Base-by-base conservation (phyloP, 345 rosid genomes). In the Eucalyptus guilfoylei region DNA sequence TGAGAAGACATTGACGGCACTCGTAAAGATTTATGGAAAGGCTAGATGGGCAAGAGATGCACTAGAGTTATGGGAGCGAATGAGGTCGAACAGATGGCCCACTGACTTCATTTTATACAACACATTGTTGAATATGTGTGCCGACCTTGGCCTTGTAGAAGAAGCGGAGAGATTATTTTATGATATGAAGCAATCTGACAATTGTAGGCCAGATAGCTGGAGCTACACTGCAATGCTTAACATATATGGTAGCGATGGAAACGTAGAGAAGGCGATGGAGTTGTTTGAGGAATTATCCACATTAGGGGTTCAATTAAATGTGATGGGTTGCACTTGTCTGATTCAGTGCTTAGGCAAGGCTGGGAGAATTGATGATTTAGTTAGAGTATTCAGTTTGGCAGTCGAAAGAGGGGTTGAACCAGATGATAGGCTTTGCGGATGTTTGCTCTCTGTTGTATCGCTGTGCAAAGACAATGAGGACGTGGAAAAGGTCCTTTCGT, bases 21-120 rank as follows among this genome's bases (percentile, higher is more conserved):
- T 97, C 44, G 92, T 94, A 32, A 97, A 96, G 96, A 91, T 97
- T 87, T 97, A 97, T 32, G 99, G 99, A 28, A 96, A 95, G 91
- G 99, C 97, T 30, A 94, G 98, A 94, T 97, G 99, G 99, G 96
- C 93, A 11, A 96, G 94, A 87, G 98, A 96, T 89, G 98, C 98
- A 37, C 91, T 96, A 90, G 93, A 92, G 32, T 87, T 97, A 49
- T 96, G 97, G 99, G 97, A 96, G 90, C 93, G 94, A 24, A 96
- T 97, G 95, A 95, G 91, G 92, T 89, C 83, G 4, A 96, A 93
- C 69, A 88, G 92, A 11, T 96, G 99, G 99, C 97, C 98, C 0
- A 94, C 94, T 96, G 99, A 97, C 89, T 95, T 96, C 88, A 92
- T 96, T 89, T 89, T 97, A 92, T 95, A 95, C 55, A 97, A 96